phyloP scores from a whole-genome alignment of 1,284 basidiomycete species.

The Heterobasidion parviporum region DNA sequence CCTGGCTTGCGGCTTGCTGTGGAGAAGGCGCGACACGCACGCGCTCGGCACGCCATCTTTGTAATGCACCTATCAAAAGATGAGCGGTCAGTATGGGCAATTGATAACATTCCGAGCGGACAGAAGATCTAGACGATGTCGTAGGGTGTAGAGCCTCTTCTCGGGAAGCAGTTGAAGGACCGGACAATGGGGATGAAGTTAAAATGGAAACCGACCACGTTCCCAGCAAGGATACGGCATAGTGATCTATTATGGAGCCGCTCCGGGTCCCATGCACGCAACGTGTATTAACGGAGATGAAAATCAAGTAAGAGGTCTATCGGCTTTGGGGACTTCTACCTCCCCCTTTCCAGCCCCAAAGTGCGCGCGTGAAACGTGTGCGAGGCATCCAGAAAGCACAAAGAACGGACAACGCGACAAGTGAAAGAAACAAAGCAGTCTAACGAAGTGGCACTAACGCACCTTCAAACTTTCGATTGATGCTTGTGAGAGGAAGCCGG shows the following conservation, averaged over 20 bases:
- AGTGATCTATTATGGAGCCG: neutral
- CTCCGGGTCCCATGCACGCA: neutral
- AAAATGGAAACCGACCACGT: too few relatives aligned
- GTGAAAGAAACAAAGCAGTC: neutral
- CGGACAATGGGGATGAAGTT: too few relatives aligned
- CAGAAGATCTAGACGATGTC: too few relatives aligned
- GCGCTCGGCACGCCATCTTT: constrained; percentile 13
- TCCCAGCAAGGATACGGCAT: constrained; percentile 2
- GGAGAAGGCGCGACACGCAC: constrained; percentile 6
- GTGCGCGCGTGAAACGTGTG: neutral
- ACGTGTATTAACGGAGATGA: neutral
- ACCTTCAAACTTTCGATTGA: constrained; percentile 87
- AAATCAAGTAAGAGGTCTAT: neutral
- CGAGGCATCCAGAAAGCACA: neutral
- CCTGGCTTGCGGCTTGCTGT: constrained; percentile 17
- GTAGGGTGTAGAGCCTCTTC: too few relatives aligned
- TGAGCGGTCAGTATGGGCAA: neutral
- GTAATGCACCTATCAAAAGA: constrained; percentile 9
- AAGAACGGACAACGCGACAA: neutral
- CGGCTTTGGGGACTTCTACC: neutral
- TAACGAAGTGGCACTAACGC: constrained; percentile 8
- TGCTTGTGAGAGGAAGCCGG: constrained; percentile 86
- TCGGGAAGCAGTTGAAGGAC: too few relatives aligned
- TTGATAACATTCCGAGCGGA: too few relatives aligned
- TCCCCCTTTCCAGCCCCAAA: neutral